These are phyloP conservation scores for Pleurotus citrinopileatus DNA, from an alignment of 768 basidiomycete genomes.

Conservation along the genomic window DNA sequence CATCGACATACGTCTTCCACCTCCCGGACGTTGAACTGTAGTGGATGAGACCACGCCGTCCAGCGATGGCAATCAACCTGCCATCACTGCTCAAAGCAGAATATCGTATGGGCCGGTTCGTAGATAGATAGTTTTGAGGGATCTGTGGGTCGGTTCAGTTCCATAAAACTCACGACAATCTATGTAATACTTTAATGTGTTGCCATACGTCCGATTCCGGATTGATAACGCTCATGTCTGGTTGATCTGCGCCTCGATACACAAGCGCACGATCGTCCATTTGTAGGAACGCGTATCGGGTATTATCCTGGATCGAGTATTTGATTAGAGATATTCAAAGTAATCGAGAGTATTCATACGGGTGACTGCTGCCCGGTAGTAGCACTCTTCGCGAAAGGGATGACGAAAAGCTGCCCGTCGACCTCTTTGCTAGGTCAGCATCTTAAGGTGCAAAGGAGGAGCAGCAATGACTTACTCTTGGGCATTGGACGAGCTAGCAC, in stretches of 20 bases:
- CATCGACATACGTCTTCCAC: conserved; percentile 87
- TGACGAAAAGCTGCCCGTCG: conserved; percentile 73
- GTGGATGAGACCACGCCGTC: conserved; percentile 85
- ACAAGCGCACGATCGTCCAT: conserved; percentile 92
- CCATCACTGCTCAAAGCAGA: conserved; percentile 91
- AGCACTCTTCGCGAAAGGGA: conserved; percentile 95
- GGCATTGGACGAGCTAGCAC: conserved; percentile 58
- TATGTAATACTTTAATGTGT: conserved; percentile 73
- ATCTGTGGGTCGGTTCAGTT: conserved; percentile 58
- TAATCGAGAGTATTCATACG: conserved; percentile 39
- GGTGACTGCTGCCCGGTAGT: conserved; percentile 90
- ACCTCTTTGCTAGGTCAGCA: conserved; percentile 33
- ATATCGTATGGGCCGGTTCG: conserved; percentile 94
- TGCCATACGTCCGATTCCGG: conserved; percentile 99
- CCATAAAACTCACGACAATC: conserved; percentile 5
- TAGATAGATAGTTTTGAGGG: conserved; percentile 81
- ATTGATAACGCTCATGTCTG: conserved; percentile 97
- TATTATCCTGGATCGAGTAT: conserved; percentile 71
- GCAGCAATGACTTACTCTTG: conserved; percentile 36
- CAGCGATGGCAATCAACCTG: conserved; percentile 88
- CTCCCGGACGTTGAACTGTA: conserved; percentile 93
- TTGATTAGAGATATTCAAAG: not conserved
- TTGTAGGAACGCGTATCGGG: conserved; percentile 92
- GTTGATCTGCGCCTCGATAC: conserved; percentile 95
- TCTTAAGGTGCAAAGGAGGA: not conserved